Percentiles rank a stretch among this genome's conserved stretches.
Evolutionary conservation across 306 rosid genomes (phyloP).

Genomic region (Cucumis hystrix): DNA sequence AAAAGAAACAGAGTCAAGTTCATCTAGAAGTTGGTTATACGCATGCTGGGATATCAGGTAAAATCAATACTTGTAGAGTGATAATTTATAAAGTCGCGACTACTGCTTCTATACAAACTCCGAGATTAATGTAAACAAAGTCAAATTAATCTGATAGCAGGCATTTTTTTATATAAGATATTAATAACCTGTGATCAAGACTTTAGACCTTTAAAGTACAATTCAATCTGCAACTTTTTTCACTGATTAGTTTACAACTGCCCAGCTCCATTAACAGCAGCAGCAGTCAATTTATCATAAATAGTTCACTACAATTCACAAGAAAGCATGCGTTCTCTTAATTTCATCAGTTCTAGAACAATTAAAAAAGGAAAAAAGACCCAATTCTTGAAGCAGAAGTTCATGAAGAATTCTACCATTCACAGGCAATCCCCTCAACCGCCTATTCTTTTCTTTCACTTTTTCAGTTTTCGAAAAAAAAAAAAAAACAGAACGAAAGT

Average conservation of each 20-base stretch:
- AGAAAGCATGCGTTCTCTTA: not conserved
- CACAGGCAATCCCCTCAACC: not conserved
- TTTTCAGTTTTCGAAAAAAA: not conserved
- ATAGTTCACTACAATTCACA: not conserved
- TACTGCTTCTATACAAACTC: not conserved
- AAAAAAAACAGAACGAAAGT: not conserved
- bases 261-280: no score
- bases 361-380: not conserved
- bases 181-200: not conserved
- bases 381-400: not conserved
- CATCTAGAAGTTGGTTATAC: not conserved
- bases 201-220: not conserved
- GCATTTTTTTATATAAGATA: not conserved
- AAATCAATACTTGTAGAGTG: not conserved
- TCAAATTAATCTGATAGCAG: not conserved
- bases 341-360: not conserved
- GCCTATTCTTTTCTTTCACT: not conserved
- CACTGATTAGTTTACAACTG: no score
- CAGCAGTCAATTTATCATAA: not conserved
- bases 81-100: not conserved
- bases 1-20: not conserved
- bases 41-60: not conserved
- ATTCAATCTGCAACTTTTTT: not conserved
- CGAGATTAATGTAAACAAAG: not conserved
- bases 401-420: not conserved